Evolutionary conservation across 2,329 filamentous ascomycete species (phyloP).

Genomic region (Curvularia spicifera): DNA sequence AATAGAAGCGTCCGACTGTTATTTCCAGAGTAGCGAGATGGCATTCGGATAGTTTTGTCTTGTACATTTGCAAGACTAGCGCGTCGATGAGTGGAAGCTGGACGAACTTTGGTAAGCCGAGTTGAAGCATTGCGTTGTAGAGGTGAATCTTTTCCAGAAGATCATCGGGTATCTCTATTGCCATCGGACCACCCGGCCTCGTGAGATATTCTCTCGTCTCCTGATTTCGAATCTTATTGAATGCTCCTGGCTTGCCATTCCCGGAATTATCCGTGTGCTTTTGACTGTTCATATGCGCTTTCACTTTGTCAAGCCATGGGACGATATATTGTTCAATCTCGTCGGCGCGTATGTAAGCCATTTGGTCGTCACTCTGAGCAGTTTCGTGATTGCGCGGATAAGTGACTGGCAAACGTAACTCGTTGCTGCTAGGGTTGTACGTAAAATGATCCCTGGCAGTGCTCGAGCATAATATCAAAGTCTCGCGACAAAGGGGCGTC

Average conservation of each 20-base stretch:
- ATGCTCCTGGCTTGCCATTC: not conserved
- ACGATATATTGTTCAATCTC: constrained; percentile 21
- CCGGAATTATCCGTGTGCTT: not conserved
- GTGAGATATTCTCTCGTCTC: not conserved
- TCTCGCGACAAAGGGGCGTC: constrained; percentile 16
- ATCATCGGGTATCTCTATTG: constrained; percentile 11
- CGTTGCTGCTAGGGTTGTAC: constrained; percentile 10
- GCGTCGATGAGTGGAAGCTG: constrained; percentile 21
- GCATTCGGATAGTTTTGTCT: constrained; percentile 10
- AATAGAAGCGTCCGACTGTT: constrained; percentile 26
- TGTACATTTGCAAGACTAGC: constrained; percentile 26
- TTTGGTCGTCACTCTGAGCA: constrained; percentile 1
- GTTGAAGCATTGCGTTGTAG: constrained; percentile 31
- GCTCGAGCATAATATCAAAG: constrained; percentile 20
- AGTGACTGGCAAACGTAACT: constrained; percentile 19
- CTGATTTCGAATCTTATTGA: not conserved
- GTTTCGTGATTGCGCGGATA: constrained; percentile 4
- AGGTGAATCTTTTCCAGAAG: constrained; percentile 28
- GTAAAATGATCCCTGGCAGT: constrained; percentile 21
- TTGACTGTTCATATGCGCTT: not conserved
- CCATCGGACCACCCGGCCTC: not conserved
- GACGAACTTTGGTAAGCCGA: constrained; percentile 19
- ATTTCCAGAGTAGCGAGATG: constrained; percentile 28
- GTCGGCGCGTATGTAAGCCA: constrained; percentile 18
- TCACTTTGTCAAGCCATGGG: constrained; percentile 23